Evolutionary conservation across 2,329 filamentous ascomycete species (phyloP), one percentile per base, ranked within the genome.

Genomic region (Pezicula neosporulosa): DNA sequence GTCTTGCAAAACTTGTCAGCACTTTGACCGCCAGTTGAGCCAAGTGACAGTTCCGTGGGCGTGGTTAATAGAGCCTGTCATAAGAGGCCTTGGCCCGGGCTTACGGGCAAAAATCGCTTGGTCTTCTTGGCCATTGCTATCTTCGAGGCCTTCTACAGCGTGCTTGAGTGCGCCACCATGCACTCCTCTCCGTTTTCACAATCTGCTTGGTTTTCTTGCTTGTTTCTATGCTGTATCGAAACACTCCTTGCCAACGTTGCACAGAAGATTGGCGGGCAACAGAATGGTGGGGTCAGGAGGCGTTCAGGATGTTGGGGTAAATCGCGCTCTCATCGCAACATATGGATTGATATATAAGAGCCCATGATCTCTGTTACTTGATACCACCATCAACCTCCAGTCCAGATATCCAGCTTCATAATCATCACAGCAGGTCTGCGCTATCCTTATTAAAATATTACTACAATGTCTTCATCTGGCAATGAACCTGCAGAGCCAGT

Each of bases 401-500:
- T 39, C 37, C 37, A 19, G n/a, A 39, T 21, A 21, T 16, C 18
- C 16, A 19, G 37, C 37, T n/a, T 13, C 18, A 19, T 27, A 44
- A 24, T 13, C 30, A 13, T 16, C 42, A 44, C 42, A 44, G 42
- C 42, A 44, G 42, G 42, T 44, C 42, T 44, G 42, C 42, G 6
- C 42, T 27, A 24, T 27, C 24, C 21, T 44, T 12, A 13, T 15
- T 2, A 12, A 9, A 16, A 27, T 30, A 12, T 13, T 16, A n/a
- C 16, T 4, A 44, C 6, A 12, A 44, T 44, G 42, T 44, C 42
- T 16, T n/a, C 42, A 5, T 5, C 42, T 27, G 13, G 19, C 30
- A 54, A 49, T 48, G 49, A 56, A 47, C 75, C 78, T 10, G 86
- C 86, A 49, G 86, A 89, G 56, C 83, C 85, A 18, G 67, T 89